phyloP scores from a whole-genome alignment of 306 rosid genomes.

The Sesbania bispinosa region DNA sequence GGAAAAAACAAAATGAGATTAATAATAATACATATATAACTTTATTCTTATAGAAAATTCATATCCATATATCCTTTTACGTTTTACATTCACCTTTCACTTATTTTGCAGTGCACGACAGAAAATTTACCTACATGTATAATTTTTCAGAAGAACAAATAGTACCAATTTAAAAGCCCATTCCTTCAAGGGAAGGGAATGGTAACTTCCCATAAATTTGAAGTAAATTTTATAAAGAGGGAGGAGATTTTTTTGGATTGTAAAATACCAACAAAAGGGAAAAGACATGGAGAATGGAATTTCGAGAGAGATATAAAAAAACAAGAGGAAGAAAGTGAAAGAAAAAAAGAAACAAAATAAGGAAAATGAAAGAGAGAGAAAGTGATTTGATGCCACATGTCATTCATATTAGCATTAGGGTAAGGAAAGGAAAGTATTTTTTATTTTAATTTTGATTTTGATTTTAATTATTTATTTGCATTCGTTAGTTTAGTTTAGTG shows the following conservation, averaged over 20 bases:
- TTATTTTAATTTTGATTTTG: too few relatives aligned
- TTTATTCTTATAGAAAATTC: neutral
- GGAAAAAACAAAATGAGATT: neutral
- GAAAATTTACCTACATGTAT: neutral
- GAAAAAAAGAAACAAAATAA: neutral
- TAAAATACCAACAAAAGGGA: neutral
- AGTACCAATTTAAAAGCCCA: neutral
- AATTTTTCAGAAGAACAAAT: neutral
- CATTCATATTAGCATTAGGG: neutral
- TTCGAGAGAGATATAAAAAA: neutral
- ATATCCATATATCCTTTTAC: neutral
- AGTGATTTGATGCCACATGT: constrained; percentile 8
- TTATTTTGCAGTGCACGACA: neutral
- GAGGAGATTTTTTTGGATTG: neutral
- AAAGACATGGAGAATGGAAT: neutral
- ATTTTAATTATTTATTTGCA: neutral
- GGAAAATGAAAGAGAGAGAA: neutral
- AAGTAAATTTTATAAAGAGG: neutral
- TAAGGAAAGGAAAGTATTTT: neutral
- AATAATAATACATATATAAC: neutral
- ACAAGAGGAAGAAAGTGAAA: neutral
- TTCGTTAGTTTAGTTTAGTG: neutral
- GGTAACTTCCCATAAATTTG: too few relatives aligned
- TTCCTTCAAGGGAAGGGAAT: neutral
- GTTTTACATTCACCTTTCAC: neutral